These are phyloP conservation scores for Colletotrichum scovillei DNA, from an alignment of 2,329 filamentous ascomycete genomes.

Conservation along the genomic window DNA sequence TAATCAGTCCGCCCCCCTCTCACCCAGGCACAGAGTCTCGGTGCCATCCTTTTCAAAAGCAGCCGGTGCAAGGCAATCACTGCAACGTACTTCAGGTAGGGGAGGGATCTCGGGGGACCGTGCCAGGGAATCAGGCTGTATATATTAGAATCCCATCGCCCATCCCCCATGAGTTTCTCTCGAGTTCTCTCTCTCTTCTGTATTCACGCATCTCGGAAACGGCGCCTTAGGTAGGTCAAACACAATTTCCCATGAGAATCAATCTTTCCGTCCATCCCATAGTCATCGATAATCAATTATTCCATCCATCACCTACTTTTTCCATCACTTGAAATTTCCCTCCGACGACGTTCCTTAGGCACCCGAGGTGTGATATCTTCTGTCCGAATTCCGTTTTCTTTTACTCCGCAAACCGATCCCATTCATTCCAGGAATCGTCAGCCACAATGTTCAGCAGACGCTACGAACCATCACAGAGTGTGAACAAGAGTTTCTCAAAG, in stretches of 20 bases:
- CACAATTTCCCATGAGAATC: background rate
- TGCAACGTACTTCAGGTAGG: constrained; percentile 1
- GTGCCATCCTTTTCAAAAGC: constrained; percentile 15
- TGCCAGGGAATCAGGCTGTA: constrained; percentile 31
- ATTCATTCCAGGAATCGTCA: background rate
- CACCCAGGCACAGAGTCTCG: constrained; percentile 5
- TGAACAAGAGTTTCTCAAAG: constrained; percentile 64
- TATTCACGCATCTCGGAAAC: constrained; percentile 33
- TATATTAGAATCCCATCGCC: constrained; percentile 32
- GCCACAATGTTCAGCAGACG: constrained; percentile 62
- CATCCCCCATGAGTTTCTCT: constrained; percentile 34
- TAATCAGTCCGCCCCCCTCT: background rate
- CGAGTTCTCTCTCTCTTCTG: background rate
- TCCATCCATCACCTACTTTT: background rate
- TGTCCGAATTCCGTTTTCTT: background rate
- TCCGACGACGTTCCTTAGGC: background rate
- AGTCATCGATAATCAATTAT: background rate
- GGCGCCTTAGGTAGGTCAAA: constrained; percentile 48
- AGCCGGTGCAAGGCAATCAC: constrained; percentile 26
- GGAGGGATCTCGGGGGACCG: constrained; percentile 15
- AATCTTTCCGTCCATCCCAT: background rate
- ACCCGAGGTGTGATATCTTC: background rate
- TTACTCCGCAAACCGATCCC: background rate
- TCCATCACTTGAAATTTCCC: background rate
- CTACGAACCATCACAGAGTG: constrained; percentile 51